Evolutionary conservation across 805 yeast species (phyloP), one percentile per base, ranked within the genome.

Genomic region (Maudiozyma saulgeensis): DNA sequence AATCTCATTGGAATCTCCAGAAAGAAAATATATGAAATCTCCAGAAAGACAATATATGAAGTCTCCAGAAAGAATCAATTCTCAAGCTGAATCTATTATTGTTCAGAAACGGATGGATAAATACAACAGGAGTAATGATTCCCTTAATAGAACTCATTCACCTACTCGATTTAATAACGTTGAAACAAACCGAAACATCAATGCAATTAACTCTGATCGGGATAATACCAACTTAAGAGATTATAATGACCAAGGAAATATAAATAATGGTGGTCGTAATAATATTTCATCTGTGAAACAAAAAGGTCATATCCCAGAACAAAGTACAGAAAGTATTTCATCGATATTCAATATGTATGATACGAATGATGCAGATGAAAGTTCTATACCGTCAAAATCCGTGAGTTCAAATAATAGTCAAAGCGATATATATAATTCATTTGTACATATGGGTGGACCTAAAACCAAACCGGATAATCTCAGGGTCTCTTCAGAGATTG

Each of bases 311-410:
- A 16, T 35, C 1, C 38, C 38, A n/a, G 38, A 35, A 35, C 38
- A 35, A 35, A 35, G 38, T n/a, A 16, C 38, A 35, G 38, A 35
- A 16, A 42, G 44, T 18, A 26, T 42, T n/a, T 42, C 44, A 1
- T 42, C 44, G 5, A 42, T 42, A 11, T 42, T 42, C 37, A 42
- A 42, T 19, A 42, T 42, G 44, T 42, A 42, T 18, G 46, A 19
- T 25, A 28, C 11, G 7, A 25, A 28, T 6, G 44, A 19, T 25
- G n/a, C 18, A 3, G 32, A 15, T 13, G 34, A 28, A 23, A 15
- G n/a, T 7, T 25, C 42, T 13, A 5, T 23, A 7, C 25, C 16
- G 5, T 19, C n/a, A 9, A 39, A 23, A 8, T 3, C 26, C 8
- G 25, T 19, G 21, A 19, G 26, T 18, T 39, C 23, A 6, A 19